Conservation (phyloP, 345 rosid species). For the Eucalyptus polyanthemos region DNA sequence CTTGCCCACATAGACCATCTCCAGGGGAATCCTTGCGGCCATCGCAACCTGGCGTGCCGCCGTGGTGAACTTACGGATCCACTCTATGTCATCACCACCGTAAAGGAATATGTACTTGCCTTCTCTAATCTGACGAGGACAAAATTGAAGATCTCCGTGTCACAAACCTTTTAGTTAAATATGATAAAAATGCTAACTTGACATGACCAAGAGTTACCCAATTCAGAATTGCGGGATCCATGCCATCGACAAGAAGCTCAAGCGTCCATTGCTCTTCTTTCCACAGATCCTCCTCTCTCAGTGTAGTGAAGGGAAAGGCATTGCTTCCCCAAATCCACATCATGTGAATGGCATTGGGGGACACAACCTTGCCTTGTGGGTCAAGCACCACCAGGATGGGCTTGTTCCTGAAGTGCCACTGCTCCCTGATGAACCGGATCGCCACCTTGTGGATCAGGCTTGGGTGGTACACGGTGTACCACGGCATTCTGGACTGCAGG, state of each 20-base stretch:
- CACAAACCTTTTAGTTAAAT: neutral
- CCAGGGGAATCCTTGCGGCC: conserved; percentile 43
- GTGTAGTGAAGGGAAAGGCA: conserved; percentile 83
- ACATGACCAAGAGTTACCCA: conserved; percentile 37
- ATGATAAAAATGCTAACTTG: neutral
- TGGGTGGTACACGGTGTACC: conserved; percentile 72
- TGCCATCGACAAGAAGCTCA: conserved; percentile 70
- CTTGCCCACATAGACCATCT: conserved; percentile 79
- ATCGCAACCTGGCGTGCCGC: conserved; percentile 40
- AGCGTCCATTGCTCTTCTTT: conserved; percentile 63
- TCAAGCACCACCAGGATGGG: conserved; percentile 88
- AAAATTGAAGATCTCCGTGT: neutral
- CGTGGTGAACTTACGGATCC: conserved; percentile 64
- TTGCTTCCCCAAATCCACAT: conserved; percentile 98
- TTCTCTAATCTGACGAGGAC: conserved; percentile 37
- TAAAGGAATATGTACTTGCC: conserved; percentile 75
- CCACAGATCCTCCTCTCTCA: conserved; percentile 78
- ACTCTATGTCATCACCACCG: conserved; percentile 85
- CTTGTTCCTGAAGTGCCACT: conserved; percentile 82
- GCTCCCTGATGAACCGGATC: conserved; percentile 53
- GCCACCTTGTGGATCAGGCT: conserved; percentile 49
- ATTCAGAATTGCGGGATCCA: conserved; percentile 46
- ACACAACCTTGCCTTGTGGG: conserved; percentile 69
- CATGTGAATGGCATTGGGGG: conserved; percentile 93
- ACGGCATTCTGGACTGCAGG: conserved; percentile 56